Evolutionary conservation across 768 basidiomycete genomes (phyloP).

Genomic region (Clitopilus hobsonii): DNA sequence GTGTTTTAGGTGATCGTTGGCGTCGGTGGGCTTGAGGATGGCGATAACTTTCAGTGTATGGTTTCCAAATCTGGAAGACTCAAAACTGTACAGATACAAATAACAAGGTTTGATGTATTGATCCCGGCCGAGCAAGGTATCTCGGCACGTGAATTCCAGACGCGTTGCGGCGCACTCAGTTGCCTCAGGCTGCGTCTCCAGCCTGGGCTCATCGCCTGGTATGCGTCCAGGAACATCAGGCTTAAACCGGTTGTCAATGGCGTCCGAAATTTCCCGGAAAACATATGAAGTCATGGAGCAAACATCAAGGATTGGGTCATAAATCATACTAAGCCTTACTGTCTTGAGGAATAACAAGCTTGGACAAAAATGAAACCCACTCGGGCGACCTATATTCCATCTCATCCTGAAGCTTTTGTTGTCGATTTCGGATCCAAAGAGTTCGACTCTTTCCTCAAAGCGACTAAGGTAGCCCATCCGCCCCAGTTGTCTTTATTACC

Average conservation of each 20-base stretch:
- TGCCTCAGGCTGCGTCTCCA: too few relatives aligned
- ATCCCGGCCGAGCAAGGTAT: not conserved
- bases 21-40: slow-evolving; percentile 15
- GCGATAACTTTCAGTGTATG: not conserved
- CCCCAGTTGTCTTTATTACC: too few relatives aligned
- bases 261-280: not conserved
- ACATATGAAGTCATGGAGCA: too few relatives aligned
- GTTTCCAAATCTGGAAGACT: slow-evolving; percentile 1
- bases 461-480: slow-evolving; percentile 28
- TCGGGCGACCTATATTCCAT: slow-evolving; percentile 24
- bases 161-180: not conserved
- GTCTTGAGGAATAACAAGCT: not conserved
- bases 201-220: too few relatives aligned
- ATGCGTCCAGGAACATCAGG: not conserved
- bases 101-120: slow-evolving; percentile 23
- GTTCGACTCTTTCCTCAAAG: slow-evolving; percentile 30
- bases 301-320: too few relatives aligned
- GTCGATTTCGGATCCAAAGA: slow-evolving; percentile 32
- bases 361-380: slow-evolving; percentile 18
- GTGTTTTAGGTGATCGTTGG: slow-evolving; percentile 14
- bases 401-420: slow-evolving; percentile 25
- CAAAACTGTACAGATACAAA: slow-evolving; percentile 25
- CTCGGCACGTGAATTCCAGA: slow-evolving; percentile 3
- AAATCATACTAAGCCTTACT: too few relatives aligned
- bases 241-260: not conserved